phyloP scores from a whole-genome alignment of 768 basidiomycete genomes.

The Rhizopogon vulgaris region DNA sequence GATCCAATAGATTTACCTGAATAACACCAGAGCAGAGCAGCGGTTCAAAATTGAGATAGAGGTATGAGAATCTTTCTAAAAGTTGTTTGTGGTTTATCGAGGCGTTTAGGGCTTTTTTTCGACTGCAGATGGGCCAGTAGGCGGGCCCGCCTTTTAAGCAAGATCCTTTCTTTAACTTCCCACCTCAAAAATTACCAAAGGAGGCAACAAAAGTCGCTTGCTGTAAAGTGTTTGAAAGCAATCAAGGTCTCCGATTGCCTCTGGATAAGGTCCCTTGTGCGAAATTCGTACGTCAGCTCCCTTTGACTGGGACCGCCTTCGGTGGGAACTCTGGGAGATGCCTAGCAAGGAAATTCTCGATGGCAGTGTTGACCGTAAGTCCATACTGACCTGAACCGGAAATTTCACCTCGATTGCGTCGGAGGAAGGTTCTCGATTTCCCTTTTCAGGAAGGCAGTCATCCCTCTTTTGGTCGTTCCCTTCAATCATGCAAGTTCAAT shows the following conservation, averaged over 20 bases:
- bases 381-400: conserved; percentile 12
- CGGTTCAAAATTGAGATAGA: not conserved
- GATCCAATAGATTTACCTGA: not conserved
- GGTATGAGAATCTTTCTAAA: not conserved
- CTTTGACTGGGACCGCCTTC: conserved; percentile 8
- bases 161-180: conserved; percentile 11
- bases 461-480: conserved; percentile 1
- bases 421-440: conserved; percentile 10
- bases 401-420: conserved; percentile 15
- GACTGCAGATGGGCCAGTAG: conserved; percentile 6
- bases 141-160: conserved; percentile 23
- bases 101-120: conserved; percentile 7
- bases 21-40: not conserved
- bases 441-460: conserved; percentile 9
- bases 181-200: conserved; percentile 20
- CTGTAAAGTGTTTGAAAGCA: conserved; percentile 11
- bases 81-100: not conserved
- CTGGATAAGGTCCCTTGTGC: conserved; percentile 17
- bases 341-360: conserved; percentile 17
- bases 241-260: conserved; percentile 20
- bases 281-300: conserved; percentile 25
- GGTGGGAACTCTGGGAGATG: conserved; percentile 5
- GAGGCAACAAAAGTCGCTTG: conserved; percentile 15
- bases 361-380: conserved; percentile 14
- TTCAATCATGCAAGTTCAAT: not conserved